These are phyloP conservation scores for Penicillium bialowiezense DNA, from an alignment of 495 filamentous ascomycete species.

Conservation along the genomic window DNA sequence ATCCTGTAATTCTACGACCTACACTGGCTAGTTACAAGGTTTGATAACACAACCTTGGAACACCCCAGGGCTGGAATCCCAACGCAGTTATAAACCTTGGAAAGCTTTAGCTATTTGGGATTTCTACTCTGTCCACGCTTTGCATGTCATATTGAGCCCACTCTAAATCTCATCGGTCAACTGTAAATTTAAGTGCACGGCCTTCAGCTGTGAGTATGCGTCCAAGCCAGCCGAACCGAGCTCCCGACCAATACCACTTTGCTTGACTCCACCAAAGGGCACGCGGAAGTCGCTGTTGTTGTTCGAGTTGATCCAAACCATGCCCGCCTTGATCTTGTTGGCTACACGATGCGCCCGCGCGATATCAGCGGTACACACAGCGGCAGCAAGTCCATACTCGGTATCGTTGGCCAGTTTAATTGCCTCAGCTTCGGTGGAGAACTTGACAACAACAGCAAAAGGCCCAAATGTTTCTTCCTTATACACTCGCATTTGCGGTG, in stretches of 20 bases:
- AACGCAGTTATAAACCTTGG: no score
- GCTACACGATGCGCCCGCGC: neutral
- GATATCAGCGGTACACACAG: neutral
- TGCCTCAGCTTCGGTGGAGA: neutral
- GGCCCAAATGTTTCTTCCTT: neutral
- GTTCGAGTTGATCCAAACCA: conserved; percentile 76
- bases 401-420: neutral
- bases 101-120: no score
- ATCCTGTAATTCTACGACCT: no score
- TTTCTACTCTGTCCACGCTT: no score
- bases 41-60: no score
- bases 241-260: conserved; percentile 81
- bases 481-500: neutral
- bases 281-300: conserved; percentile 63
- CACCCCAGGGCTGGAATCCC: no score
- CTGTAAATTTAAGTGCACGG: conserved; percentile 54
- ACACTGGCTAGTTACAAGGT: no score
- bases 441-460: neutral
- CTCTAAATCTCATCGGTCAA: no score
- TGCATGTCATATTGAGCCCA: no score
- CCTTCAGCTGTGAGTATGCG: conserved; percentile 68
- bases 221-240: conserved; percentile 71
- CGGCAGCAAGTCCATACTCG: neutral
- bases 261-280: conserved; percentile 87
- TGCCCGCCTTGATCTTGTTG: neutral